phyloP scores from a whole-genome alignment of 768 basidiomycete species.

The Pleurotus giganteus region DNA sequence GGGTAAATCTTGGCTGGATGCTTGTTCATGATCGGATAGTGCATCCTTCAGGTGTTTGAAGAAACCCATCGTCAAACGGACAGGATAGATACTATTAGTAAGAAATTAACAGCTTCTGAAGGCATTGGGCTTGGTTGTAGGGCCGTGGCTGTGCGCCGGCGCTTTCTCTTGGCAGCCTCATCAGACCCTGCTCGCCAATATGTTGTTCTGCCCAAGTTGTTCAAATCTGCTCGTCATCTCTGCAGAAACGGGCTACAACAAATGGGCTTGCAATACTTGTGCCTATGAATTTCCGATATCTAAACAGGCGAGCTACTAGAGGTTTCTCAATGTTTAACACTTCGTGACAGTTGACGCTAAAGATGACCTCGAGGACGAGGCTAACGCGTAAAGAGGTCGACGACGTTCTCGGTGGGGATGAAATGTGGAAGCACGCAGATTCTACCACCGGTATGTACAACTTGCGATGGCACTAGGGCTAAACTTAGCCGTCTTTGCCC shows the following conservation, averaged over 20 bases:
- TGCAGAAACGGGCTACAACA: constrained; percentile 77
- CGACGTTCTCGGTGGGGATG: constrained; percentile 93
- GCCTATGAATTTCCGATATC: constrained; percentile 94
- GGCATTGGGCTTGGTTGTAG: not conserved
- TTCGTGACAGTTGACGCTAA: not conserved
- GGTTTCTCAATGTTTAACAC: not conserved
- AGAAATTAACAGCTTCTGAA: not conserved
- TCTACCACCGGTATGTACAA: constrained; percentile 72
- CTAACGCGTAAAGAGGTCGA: constrained; percentile 90
- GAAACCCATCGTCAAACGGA: constrained; percentile 1
- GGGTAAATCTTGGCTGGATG: constrained; percentile 21
- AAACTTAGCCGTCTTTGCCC: not conserved
- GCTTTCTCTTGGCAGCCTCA: not conserved
- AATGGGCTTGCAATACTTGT: constrained; percentile 92
- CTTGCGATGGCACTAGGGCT: not conserved
- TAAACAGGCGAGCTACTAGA: constrained; percentile 58
- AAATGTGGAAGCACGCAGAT: constrained; percentile 93
- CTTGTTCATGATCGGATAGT: not conserved
- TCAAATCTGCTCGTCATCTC: constrained; percentile 84
- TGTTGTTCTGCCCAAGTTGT: constrained; percentile 96
- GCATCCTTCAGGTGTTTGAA: constrained; percentile 2
- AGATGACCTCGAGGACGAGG: constrained; percentile 91
- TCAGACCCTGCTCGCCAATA: constrained; percentile 23
- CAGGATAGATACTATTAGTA: not conserved
- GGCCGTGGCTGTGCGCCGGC: not conserved